A percentile compares a stretch with the other conserved stretches of the same genome.
phyloP scores from a whole-genome alignment of 192 early-diverging fungal genomes.

The Neocallimastix lanati region DNA sequence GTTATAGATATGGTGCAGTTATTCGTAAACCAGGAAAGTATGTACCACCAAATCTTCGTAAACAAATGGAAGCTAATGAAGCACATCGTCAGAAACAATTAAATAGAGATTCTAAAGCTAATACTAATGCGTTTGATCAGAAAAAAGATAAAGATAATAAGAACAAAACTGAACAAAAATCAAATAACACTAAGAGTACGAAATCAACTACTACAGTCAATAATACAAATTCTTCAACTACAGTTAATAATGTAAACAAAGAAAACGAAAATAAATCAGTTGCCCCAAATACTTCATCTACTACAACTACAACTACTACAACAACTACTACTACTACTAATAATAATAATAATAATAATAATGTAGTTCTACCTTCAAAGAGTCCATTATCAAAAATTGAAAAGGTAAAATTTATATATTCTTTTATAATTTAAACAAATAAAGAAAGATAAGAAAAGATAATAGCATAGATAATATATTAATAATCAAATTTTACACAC shows the following conservation, averaged over 20 bases:
- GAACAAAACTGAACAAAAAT: neutral
- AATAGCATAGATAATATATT: no score
- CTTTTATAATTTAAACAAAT: no score
- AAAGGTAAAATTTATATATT: neutral
- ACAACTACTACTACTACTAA: no score
- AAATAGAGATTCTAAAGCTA: neutral
- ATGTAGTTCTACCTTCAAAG: neutral
- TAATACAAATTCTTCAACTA: no score
- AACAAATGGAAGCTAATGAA: conserved; percentile 22
- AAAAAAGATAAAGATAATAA: neutral
- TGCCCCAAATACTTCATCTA: neutral
- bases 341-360: no score
- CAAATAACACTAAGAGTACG: neutral
- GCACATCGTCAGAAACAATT: neutral
- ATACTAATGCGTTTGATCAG: neutral
- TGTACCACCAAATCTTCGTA: conserved; percentile 65
- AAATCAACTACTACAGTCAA: neutral
- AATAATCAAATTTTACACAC: no score
- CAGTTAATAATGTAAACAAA: no score
- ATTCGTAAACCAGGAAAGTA: conserved; percentile 53
- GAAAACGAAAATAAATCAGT: neutral
- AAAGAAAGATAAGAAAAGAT: no score
- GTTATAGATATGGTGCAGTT: conserved; percentile 5
- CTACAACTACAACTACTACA: no score
- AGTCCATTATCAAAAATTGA: neutral